A percentile compares a stretch with the other conserved stretches of the same genome.
phyloP scores from a whole-genome alignment of 495 filamentous ascomycete genomes.

The Hypoxylon fragiforme region DNA sequence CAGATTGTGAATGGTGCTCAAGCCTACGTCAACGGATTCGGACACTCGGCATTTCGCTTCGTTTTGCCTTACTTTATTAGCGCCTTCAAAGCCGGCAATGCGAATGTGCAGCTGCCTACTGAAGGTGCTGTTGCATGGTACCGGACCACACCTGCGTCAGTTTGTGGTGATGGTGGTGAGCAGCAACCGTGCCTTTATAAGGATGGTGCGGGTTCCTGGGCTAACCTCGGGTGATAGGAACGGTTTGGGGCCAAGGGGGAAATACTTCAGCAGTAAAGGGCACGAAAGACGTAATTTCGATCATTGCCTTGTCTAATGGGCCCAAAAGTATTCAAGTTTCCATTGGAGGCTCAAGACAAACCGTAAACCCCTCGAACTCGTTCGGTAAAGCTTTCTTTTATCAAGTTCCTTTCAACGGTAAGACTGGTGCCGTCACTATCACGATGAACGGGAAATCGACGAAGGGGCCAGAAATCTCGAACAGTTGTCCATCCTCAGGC shows the following conservation, averaged over 20 bases:
- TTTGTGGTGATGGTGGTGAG: constrained; percentile 45
- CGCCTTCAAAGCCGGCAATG: constrained; percentile 60
- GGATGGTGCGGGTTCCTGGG: too few species aligned
- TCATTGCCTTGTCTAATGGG: constrained; percentile 45
- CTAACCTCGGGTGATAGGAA: constrained; percentile 35
- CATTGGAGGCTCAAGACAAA: constrained; percentile 52
- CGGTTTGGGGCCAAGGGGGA: constrained; percentile 52
- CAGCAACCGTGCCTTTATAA: constrained; percentile 35
- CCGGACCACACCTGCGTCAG: constrained; percentile 49
- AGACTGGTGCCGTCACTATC: constrained; percentile 56
- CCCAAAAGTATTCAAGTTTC: constrained; percentile 47
- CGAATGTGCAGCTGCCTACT: constrained; percentile 45
- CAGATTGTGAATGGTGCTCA: constrained; percentile 56
- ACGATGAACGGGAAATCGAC: constrained; percentile 49
- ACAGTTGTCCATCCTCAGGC: constrained; percentile 48
- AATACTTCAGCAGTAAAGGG: constrained; percentile 42
- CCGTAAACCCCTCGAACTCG: constrained; percentile 41
- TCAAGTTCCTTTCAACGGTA: constrained; percentile 54
- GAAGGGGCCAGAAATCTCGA: constrained; percentile 53
- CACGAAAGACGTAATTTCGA: constrained; percentile 51
- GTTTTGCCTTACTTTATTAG: constrained; percentile 67
- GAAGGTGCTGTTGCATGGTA: constrained; percentile 68
- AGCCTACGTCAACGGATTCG: constrained; percentile 50
- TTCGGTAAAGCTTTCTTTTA: constrained; percentile 53
- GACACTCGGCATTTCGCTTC: constrained; percentile 46